Base-by-base conservation (phyloP, 2,329 filamentous ascomycete genomes). In the Macrophomina pseudophaseolina region DNA sequence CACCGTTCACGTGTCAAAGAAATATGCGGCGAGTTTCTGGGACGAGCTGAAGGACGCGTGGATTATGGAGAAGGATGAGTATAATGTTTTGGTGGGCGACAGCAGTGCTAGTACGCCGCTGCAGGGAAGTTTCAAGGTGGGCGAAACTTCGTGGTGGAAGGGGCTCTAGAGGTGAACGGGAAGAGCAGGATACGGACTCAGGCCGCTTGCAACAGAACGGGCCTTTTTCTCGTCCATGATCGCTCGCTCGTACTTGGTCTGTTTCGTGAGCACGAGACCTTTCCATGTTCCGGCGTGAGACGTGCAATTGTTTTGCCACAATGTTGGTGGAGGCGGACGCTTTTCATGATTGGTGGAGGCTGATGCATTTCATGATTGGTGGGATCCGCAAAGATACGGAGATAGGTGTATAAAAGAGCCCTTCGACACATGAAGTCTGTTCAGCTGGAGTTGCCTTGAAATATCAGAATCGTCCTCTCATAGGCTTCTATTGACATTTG, bases 1-100 rank as follows among this genome's bases (percentile, higher is more conserved):
- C 1, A 80, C 82, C n/a, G 81, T 93, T 3, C 78, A 80, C 4
- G 78, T 88, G 58, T 74, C 85, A 68, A 85, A 85, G 72, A 91
- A 90, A 78, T 88, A 91, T 65, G 88, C 87, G 0, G 85, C 87
- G 0, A 86, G 87, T 64, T 93, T 89, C 79, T 93, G 88, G 83
- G 89, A 92, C 70, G 90, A 93, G 79, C 84, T 86, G 69, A 80
- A 86, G 12, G 82, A 85, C 65, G 81, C 87, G 72, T 93, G 90
- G 90, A 84, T 86, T 23, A 85, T 85, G 1, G 89, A 91, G 79
- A 83, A 84, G 73, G 91, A 90, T 35, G 80, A 81, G 56, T 92
- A 92, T 74, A 84, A 85, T 66, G 82, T 92, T 16, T 77, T 88
- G 64, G 85, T 91, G 2, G 84, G 83, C 8, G 80, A 84, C 58